Evolutionary conservation across 495 filamentous ascomycete species (phyloP).

Genomic region (Thozetella sp.): DNA sequence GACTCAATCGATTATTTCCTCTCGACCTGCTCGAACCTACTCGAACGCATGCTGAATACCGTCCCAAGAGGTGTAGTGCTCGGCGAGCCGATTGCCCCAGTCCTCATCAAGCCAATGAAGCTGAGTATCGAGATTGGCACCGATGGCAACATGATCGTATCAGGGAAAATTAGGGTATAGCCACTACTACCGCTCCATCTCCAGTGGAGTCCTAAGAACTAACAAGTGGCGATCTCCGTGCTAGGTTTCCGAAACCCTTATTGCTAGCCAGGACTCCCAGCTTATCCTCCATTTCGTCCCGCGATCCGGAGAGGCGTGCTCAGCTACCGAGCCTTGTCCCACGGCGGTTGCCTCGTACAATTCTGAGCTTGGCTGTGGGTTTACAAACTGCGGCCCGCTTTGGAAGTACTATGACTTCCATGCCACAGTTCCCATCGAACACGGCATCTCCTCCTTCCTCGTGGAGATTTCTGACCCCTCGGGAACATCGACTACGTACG

Average conservation of each 20-base stretch:
- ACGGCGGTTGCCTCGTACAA: not conserved
- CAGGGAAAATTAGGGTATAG: not conserved
- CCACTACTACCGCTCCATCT: not conserved
- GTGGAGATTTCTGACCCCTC: constrained; percentile 3
- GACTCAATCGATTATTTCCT: constrained; percentile 8
- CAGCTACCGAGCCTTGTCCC: not conserved
- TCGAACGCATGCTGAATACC: constrained; percentile 12
- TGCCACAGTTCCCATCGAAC: not conserved
- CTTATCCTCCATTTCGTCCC: not conserved
- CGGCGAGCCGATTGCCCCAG: constrained; percentile 4
- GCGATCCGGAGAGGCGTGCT: not conserved
- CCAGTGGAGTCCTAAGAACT: not conserved
- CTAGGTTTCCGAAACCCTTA: not conserved
- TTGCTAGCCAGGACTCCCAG: not conserved
- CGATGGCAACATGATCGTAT: not conserved
- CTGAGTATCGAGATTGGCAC: not conserved
- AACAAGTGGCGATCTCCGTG: too few relatives aligned
- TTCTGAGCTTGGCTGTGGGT: not conserved
- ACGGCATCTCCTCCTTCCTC: constrained; percentile 9
- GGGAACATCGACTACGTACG: not conserved
- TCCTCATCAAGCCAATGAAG: constrained; percentile 3
- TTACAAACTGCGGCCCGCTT: constrained; percentile 1
- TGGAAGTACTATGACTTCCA: constrained; percentile 5
- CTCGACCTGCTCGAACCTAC: not conserved
- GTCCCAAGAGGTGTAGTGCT: constrained; percentile 6